These are phyloP conservation scores for Golubevia sp. DNA, from an alignment of 1,284 basidiomycete genomes.

Conservation along the genomic window DNA sequence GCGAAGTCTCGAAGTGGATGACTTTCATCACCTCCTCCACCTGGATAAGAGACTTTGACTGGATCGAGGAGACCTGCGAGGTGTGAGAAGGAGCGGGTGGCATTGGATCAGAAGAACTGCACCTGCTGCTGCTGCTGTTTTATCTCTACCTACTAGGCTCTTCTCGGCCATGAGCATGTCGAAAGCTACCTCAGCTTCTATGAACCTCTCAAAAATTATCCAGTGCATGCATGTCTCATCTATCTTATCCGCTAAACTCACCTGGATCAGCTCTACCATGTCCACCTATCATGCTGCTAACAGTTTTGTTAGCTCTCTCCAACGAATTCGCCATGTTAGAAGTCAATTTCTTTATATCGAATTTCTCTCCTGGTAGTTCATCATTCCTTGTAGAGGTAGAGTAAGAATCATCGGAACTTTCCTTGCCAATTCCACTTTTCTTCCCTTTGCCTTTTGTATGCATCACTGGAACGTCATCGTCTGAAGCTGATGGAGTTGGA, in stretches of 20 bases:
- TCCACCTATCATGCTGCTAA: slow-evolving; percentile 28
- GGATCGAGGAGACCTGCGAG: slow-evolving; percentile 31
- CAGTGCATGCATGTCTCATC: too few relatives aligned
- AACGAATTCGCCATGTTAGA: slow-evolving; percentile 37
- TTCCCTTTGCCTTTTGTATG: slow-evolving; percentile 44
- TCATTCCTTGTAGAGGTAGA: slow-evolving; percentile 29
- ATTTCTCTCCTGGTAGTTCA: slow-evolving; percentile 36
- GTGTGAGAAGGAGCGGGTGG: background rate
- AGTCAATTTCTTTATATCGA: slow-evolving; percentile 24
- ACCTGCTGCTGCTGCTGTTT: too few relatives aligned
- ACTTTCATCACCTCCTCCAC: background rate
- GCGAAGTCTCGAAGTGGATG: slow-evolving; percentile 44
- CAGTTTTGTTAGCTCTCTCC: slow-evolving; percentile 25
- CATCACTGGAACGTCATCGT: slow-evolving; percentile 45
- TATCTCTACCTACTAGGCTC: too few relatives aligned
- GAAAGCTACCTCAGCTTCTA: too few relatives aligned
- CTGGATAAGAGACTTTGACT: slow-evolving; percentile 30
- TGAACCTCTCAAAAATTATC: too few relatives aligned
- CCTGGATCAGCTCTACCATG: slow-evolving; percentile 40
- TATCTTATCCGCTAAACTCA: too few relatives aligned
- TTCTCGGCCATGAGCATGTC: too few relatives aligned
- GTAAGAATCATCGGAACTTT: slow-evolving; percentile 22
- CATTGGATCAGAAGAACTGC: background rate
- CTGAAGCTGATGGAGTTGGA: background rate
- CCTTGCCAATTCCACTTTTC: slow-evolving; percentile 14